phyloP scores from a whole-genome alignment of 495 filamentous ascomycete genomes.

The Echria macrotheca region DNA sequence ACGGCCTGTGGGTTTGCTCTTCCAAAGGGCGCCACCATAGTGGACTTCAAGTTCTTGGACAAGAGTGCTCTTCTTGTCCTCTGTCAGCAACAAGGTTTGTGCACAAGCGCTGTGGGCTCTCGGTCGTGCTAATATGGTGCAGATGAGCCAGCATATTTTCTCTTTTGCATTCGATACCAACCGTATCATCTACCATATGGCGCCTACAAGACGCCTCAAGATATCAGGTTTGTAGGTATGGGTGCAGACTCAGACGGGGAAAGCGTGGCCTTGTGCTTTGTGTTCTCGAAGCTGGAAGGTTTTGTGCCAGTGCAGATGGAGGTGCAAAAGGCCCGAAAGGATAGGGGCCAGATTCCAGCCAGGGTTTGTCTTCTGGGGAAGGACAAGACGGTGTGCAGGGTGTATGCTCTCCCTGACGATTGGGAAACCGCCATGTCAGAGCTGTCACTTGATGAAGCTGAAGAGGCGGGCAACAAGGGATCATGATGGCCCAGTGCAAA shows the following conservation, averaged over 20 bases:
- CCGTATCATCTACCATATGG: not conserved
- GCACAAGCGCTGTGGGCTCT: not conserved
- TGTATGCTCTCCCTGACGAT: conserved; percentile 33
- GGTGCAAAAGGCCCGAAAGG: conserved; percentile 30
- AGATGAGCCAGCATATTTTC: not conserved
- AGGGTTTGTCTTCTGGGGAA: conserved; percentile 42
- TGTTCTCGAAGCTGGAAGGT: conserved; percentile 26
- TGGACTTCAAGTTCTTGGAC: conserved; percentile 48
- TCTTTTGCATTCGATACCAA: not conserved
- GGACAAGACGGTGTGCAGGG: conserved; percentile 37
- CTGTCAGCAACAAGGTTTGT: conserved; percentile 34
- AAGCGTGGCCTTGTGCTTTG: not conserved
- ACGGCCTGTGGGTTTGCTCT: conserved; percentile 33
- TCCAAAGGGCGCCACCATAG: conserved; percentile 31
- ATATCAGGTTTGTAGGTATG: not conserved
- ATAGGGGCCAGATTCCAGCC: conserved; percentile 32
- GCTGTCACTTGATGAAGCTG: not conserved
- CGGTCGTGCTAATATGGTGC: too few species aligned
- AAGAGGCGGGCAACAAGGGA: too few species aligned
- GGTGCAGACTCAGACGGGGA: not conserved
- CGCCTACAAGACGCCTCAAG: not conserved
- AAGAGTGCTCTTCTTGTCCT: conserved; percentile 40
- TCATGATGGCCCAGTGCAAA: too few species aligned
- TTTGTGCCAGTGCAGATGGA: conserved; percentile 46
- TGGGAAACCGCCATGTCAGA: conserved; percentile 10